Conservation (phyloP, 2,329 filamentous ascomycete species). For the Fusarium denticulatum region DNA sequence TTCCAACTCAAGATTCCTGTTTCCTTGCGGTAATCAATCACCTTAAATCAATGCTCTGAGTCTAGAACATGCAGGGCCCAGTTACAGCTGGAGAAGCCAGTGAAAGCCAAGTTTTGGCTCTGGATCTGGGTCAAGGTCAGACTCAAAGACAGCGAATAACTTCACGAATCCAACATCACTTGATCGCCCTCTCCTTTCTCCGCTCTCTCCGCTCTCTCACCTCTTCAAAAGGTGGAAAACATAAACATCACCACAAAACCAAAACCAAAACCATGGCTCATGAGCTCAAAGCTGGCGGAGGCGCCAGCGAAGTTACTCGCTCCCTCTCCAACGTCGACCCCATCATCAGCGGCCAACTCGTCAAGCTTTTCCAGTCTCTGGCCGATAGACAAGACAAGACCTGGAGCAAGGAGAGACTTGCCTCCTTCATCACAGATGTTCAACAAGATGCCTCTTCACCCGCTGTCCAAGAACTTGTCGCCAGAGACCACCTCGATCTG, state of each 20-base stretch:
- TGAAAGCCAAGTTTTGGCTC: neutral
- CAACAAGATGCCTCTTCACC: slow-evolving; percentile 55
- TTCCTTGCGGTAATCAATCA: neutral
- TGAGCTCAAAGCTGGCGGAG: slow-evolving; percentile 57
- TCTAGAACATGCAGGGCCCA: slow-evolving; percentile 32
- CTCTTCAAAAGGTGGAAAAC: slow-evolving; percentile 5
- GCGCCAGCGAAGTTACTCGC: slow-evolving; percentile 54
- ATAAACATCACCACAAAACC: neutral
- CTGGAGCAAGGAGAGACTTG: slow-evolving; percentile 59
- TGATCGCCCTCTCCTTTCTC: slow-evolving; percentile 31
- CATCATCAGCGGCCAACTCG: slow-evolving; percentile 54
- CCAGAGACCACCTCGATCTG: slow-evolving; percentile 55
- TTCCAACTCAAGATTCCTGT: neutral
- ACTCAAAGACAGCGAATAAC: slow-evolving; percentile 34
- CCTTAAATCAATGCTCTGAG: neutral
- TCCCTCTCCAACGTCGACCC: slow-evolving; percentile 55
- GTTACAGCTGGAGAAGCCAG: slow-evolving; percentile 7
- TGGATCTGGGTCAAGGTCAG: neutral
- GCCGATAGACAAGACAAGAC: slow-evolving; percentile 50
- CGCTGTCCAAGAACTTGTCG: slow-evolving; percentile 41
- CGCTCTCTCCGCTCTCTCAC: slow-evolving; percentile 19
- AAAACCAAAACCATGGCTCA: slow-evolving; percentile 23
- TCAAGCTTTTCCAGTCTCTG: slow-evolving; percentile 58
- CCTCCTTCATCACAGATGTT: slow-evolving; percentile 57
- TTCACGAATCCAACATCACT: slow-evolving; percentile 32